Base-by-base conservation (phyloP, 441 rosid genomes). In the Erodium texanum region DNA sequence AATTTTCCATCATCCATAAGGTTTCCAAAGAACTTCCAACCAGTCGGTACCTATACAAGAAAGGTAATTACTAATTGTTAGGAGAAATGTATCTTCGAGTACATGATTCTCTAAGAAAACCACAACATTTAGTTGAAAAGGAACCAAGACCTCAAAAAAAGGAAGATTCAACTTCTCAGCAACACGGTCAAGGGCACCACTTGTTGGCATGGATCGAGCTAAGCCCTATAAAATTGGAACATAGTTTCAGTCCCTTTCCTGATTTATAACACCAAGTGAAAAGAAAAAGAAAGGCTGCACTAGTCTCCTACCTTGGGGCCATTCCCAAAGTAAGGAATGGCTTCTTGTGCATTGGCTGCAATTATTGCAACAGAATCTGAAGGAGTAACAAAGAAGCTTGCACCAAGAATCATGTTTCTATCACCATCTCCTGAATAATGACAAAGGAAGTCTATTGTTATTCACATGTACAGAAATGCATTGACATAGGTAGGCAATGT, bases 121-220 rank as follows among this genome's bases (percentile, higher is more conserved):
- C 27, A 48, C 56, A 71, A 59, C 10, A 74, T 34, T 63, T 54
- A 45, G 27, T 64, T 20, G 41, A 74, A 68, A 73, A 70, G 41
- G 71, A 14, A 56, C 38, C 64, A 68, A 32, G 0, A 94, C 97
- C 96, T 92, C 98, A 67, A 92, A 89, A 81, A 88, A 92, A 16
- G 87, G 87, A 79, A 92, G 94, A 75, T 80, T 82, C 77, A 92
- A 73, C 75, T 89, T 92, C 80, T 83, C 83, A 50, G 99, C 96
- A 77, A 94, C 97, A 52, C 92, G 84, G 82, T 89, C 99, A 69
- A 94, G 91, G 59, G 99, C 97, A 73, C 98, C 94, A 74, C 94
- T 94, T 27, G 97, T 94, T 27, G 99, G 99, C 98, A 94, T 89
- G 15, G 98, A 94, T 74, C 94, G 84, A 69, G 99, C 97, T 66